Evolutionary conservation across 345 rosid genomes (phyloP), one percentile per base, ranked within the genome.

Genomic region (Sapria himalayana): DNA sequence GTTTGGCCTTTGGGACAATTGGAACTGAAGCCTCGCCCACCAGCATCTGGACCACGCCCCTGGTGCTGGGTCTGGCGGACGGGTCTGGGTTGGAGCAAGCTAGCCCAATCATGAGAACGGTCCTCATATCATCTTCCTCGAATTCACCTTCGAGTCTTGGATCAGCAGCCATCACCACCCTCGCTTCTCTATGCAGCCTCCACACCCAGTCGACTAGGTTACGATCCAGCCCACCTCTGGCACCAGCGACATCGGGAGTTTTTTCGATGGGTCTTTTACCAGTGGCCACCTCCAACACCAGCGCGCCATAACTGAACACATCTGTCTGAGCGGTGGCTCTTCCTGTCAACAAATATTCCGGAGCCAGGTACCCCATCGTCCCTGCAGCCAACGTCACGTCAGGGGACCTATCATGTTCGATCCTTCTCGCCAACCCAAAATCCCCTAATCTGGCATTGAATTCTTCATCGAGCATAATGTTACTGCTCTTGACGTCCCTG

Each of bases 191-290:
- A 62, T 84, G 85, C 53, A 84, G 58, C 15, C 74, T 60, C 99
- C 99, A 84, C 16, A 80, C 95, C 99, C 99, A 91, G 36, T 84
- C 95, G 24, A 91, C 99, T 57, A 91, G 63, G 60, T 80, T 91
- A 45, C 74, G 57, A 15, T 56, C 63, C 7, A 44, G 57, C 7
- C 71, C 73, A 0, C 35, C 64, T 53, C 64, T 63, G n/a, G n/a
- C n/a, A 2, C 65, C 57, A 7, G 25, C 51, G 1, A 52, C 59
- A 0, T 14, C 58, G 3, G 59, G 5, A 15, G 76, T 77, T 34
- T 45, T 91, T 46, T 76, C 86, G 19, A 91, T 91, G 0, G 99
- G 95, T 58, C 93, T 64, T 47, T 81, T 58, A 5, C 99, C 99
- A 5, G 71, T 74, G 3, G 69, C 70, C 29, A 91, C 99, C 36